Percentiles rank a stretch among this genome's conserved stretches.
Conservation (phyloP, 2,329 filamentous ascomycete species). For the Malbranchea zuffiana region DNA sequence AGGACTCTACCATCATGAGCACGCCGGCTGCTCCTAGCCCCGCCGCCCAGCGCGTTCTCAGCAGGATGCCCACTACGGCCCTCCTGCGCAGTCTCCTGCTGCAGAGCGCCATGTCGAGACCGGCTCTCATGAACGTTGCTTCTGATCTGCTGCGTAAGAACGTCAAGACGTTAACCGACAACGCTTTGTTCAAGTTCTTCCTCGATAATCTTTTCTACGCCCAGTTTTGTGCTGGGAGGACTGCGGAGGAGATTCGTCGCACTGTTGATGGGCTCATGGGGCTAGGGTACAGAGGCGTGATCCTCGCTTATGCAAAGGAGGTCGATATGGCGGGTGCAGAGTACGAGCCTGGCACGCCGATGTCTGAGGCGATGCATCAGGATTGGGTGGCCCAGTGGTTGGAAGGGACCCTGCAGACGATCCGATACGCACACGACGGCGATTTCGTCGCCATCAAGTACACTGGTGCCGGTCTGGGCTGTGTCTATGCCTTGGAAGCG, state of each 20-base stretch:
- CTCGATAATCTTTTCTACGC: slow-evolving; percentile 40
- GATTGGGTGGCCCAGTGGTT: slow-evolving; percentile 37
- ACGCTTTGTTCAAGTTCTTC: slow-evolving; percentile 12
- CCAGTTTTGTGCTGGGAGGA: slow-evolving; percentile 48
- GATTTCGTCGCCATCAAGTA: slow-evolving; percentile 49
- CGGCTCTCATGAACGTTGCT: slow-evolving; percentile 14
- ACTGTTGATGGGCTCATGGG: slow-evolving; percentile 38
- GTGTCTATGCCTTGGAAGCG: slow-evolving; percentile 13
- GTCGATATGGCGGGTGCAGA: slow-evolving; percentile 40
- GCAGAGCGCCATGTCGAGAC: slow-evolving; percentile 15
- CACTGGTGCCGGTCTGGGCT: slow-evolving; percentile 55
- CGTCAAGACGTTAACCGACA: slow-evolving; percentile 12
- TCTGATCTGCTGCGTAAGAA: slow-evolving; percentile 13
- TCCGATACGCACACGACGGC: slow-evolving; percentile 42
- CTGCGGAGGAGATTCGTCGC: slow-evolving; percentile 36
- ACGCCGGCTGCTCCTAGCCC: background rate
- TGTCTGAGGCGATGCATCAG: slow-evolving; percentile 23
- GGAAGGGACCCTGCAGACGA: slow-evolving; percentile 43
- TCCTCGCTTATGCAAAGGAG: slow-evolving; percentile 45
- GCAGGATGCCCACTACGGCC: slow-evolving; percentile 11
- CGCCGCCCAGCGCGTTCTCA: slow-evolving; percentile 9
- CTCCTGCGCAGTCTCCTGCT: slow-evolving; percentile 15
- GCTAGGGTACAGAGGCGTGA: slow-evolving; percentile 44
- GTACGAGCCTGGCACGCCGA: slow-evolving; percentile 22
- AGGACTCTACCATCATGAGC: slow-evolving; percentile 3